A percentile compares a stretch with the other conserved stretches of the same genome.
These are phyloP conservation scores for Sanghuangporus baumii DNA, from an alignment of 1,284 basidiomycete genomes.

Conservation along the genomic window DNA sequence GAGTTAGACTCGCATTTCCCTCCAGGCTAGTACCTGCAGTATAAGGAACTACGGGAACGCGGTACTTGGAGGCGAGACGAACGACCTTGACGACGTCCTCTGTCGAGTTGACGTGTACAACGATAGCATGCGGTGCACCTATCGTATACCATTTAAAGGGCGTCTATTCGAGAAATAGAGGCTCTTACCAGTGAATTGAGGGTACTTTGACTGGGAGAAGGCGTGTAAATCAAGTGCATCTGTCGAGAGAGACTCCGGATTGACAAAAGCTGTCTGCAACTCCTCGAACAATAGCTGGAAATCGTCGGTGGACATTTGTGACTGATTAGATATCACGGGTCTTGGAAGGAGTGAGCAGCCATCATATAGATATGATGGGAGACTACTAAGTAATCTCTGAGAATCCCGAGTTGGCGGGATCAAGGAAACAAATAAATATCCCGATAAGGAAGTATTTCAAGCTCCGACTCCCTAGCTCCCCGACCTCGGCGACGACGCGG, in stretches of 20 bases:
- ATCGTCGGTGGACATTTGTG: neutral
- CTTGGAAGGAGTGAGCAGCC: too few species aligned
- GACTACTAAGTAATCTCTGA: too few species aligned
- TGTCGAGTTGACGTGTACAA: slow-evolving; percentile 24
- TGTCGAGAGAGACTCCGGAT: neutral
- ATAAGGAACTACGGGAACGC: slow-evolving; percentile 38
- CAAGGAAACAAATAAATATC: too few species aligned
- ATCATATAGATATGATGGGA: too few species aligned
- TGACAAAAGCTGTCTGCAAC: neutral
- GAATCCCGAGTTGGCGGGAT: too few species aligned
- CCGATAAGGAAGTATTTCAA: too few species aligned
- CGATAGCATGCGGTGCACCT: slow-evolving; percentile 4
- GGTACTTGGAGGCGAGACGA: slow-evolving; percentile 33
- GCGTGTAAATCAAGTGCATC: neutral
- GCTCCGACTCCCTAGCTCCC: too few species aligned
- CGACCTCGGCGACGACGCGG: too few species aligned
- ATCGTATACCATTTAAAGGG: neutral
- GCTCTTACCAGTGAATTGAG: slow-evolving; percentile 5
- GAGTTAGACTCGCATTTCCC: slow-evolving; percentile 27
- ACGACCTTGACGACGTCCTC: slow-evolving; percentile 35
- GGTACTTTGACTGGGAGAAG: slow-evolving; percentile 10
- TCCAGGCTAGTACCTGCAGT: slow-evolving; percentile 37
- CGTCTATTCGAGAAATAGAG: neutral
- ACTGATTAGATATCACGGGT: too few species aligned
- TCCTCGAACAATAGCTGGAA: neutral